These are phyloP conservation scores for Nakazawaea molendinolei DNA, from an alignment of 805 yeast species.

Conservation along the genomic window DNA sequence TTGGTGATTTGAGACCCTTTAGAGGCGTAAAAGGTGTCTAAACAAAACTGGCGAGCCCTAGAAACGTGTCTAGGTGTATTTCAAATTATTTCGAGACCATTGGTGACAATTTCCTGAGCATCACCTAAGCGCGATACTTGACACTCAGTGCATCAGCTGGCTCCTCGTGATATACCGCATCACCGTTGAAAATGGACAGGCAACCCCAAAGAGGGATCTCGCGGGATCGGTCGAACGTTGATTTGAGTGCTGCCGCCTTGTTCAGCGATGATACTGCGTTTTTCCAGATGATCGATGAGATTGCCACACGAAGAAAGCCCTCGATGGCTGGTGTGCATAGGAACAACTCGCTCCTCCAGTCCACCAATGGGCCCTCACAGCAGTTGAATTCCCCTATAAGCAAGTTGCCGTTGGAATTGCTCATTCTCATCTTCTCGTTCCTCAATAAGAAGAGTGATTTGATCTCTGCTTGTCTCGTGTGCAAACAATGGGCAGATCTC, in stretches of 20 bases:
- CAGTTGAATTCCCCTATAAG: conserved; percentile 31
- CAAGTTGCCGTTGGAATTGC: conserved; percentile 51
- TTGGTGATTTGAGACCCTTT: too few species aligned
- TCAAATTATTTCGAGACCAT: too few species aligned
- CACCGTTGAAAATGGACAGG: conserved; percentile 7
- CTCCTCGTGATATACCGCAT: too few species aligned
- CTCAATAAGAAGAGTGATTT: conserved; percentile 54
- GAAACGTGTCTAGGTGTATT: too few species aligned
- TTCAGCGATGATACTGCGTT: conserved; percentile 11
- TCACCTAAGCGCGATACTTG: too few species aligned
- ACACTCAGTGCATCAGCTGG: too few species aligned
- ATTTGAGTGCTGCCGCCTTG: not conserved
- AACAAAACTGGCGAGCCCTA: too few species aligned
- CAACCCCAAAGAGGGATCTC: not conserved
- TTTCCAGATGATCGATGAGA: conserved; percentile 10
- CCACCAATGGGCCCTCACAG: not conserved
- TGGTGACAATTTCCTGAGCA: too few species aligned
- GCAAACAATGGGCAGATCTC: conserved; percentile 73
- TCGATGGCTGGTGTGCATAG: conserved; percentile 8
- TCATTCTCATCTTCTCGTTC: conserved; percentile 60
- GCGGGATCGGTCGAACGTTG: conserved; percentile 4
- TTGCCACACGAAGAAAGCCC: conserved; percentile 5
- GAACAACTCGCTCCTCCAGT: conserved; percentile 6
- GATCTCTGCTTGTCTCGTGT: conserved; percentile 60
- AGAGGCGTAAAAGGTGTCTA: too few species aligned